Evolutionary conservation across 306 rosid species (phyloP).

Genomic region (Vicia faba): DNA sequence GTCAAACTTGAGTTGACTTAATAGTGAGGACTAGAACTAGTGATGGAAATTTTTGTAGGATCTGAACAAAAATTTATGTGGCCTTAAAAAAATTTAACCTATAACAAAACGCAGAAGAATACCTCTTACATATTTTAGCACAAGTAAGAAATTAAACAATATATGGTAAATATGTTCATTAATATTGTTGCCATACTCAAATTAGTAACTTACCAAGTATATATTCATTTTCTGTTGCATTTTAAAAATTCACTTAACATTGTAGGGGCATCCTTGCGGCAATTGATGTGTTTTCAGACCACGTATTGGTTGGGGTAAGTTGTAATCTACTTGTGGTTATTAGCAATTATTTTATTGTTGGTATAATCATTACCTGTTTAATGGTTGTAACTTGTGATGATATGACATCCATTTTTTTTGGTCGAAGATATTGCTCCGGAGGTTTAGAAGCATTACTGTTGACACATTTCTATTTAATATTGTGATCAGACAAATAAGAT

Average conservation of each 20-base stretch:
- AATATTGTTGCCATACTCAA: neutral
- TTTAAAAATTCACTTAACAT: slow-evolving; percentile 30
- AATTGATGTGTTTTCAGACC: slow-evolving; percentile 77
- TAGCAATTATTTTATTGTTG: neutral
- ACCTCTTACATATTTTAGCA: neutral
- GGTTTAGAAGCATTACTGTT: slow-evolving; percentile 25
- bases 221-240: slow-evolving; percentile 9
- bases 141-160: slow-evolving; percentile 6
- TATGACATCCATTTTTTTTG: neutral
- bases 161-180: too few relatives aligned
- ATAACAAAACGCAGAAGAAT: neutral
- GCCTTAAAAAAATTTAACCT: neutral
- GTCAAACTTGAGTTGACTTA: neutral
- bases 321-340: slow-evolving; percentile 21
- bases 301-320: slow-evolving; percentile 94
- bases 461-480: slow-evolving; percentile 30
- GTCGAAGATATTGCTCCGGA: slow-evolving; percentile 10
- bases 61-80: neutral
- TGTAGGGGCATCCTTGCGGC: slow-evolving; percentile 97
- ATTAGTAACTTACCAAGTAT: neutral
- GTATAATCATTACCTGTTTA: too few relatives aligned
- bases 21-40: neutral
- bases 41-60: neutral
- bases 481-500: slow-evolving; percentile 26
- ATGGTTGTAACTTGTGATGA: neutral